Base-by-base conservation (phyloP, 768 basidiomycete genomes). In the Tricholoma sp. region DNA sequence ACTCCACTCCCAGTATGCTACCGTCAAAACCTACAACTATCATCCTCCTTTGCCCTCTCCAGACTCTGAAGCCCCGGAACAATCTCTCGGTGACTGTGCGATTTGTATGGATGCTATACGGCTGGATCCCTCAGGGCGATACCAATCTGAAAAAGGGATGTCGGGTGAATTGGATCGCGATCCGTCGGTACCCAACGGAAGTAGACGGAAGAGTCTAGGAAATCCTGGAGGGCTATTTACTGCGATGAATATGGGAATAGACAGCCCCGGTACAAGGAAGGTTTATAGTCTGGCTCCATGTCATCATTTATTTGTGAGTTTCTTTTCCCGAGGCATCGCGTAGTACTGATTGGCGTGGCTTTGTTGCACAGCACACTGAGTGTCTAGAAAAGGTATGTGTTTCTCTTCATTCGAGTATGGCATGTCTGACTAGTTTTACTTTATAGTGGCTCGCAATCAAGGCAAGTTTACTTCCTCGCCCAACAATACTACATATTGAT, bases 31-130 rank as follows among this genome's bases (percentile, higher is more conserved):
- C 15, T 91, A 95, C 71, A 82, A 96, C 66, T 97, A 96, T 64
- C 94, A 95, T 68, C 94, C 92, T 6, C 75, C 79, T 2, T 72
- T 96, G 37, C 87, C 90, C 0, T 60, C 81, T 1, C 77, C 85
- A 0, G 89, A 93, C 64, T 67, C 87, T 0, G 91, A 94, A 67
- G 79, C 88, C 2, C 85, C 86, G 1, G 86, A 87, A 45, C 83
- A 86, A 60, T 80, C 87, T 2, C 72, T 92, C 13, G 92, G 90
- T 6, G 91, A 95, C 66, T 97, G 94, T 63, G 83, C 91, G 6
- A 95, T 97, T 52, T 96, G 94, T 64, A 94, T 96, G 91, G 94
- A 96, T 56, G 80, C 84, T 4, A 94, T 95, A 59, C 64, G 81
- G 39, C 67, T 81, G 24, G 80, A 84, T 44, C 72, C 78, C 44